A percentile compares a stretch with the other conserved stretches of the same genome.
These are phyloP conservation scores for Aphanomyces stellatus DNA, from an alignment of 352 stramenopile species.

Conservation along the genomic window DNA sequence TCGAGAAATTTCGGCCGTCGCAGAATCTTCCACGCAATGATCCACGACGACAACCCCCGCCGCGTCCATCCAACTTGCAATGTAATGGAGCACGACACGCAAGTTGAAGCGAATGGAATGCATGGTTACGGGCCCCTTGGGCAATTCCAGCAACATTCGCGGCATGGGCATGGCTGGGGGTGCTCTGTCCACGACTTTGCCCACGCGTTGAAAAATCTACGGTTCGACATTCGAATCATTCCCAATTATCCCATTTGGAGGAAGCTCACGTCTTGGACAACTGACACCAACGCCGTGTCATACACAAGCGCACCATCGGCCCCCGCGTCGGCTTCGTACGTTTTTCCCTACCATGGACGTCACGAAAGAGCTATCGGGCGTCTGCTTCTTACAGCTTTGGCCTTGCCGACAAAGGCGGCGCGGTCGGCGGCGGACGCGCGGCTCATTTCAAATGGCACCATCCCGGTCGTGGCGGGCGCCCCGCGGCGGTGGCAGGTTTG, in stretches of 20 bases:
- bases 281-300: not conserved
- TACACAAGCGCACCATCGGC: slow-evolving; percentile 4
- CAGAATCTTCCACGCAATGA: slow-evolving; percentile 12
- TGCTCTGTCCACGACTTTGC: not conserved
- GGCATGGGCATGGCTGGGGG: not conserved
- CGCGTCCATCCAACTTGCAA: not conserved
- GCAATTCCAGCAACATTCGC: not conserved
- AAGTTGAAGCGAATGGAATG: slow-evolving; percentile 10
- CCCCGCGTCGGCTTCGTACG: not conserved
- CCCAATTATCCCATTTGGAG: no score
- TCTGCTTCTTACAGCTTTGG: not conserved
- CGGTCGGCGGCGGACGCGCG: not conserved
- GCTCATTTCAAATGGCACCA: not conserved
- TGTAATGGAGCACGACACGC: slow-evolving; percentile 7
- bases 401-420: not conserved
- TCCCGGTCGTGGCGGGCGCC: slow-evolving; percentile 7
- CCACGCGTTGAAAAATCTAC: not conserved
- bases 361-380: no score
- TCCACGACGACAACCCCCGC: not conserved
- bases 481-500: not conserved
- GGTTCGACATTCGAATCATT: not conserved
- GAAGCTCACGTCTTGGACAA: slow-evolving; percentile 9
- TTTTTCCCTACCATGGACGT: slow-evolving; percentile 4
- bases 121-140: not conserved
- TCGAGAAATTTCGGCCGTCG: slow-evolving; percentile 9